Percentiles rank a stretch among this genome's conserved stretches.
phyloP scores from a whole-genome alignment of 2,329 filamentous ascomycete species.

The Pochonia chlamydosporia region DNA sequence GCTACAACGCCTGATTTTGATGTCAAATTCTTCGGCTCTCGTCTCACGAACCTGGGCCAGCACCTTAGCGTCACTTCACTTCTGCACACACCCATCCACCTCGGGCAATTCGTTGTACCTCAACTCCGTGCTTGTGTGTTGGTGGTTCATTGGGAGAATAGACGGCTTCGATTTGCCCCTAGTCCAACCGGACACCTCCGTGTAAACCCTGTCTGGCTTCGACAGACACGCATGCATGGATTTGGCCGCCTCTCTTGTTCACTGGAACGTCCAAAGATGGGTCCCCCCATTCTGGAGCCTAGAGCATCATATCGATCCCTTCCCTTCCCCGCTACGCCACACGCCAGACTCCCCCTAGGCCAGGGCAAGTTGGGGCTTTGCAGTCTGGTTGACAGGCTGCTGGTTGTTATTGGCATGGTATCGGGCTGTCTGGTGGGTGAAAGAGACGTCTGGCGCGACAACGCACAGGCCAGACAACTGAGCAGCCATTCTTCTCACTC shows the following conservation, averaged over 20 bases:
- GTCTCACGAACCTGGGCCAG: constrained; percentile 9
- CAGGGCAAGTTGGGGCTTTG: too few species aligned
- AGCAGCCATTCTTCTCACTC: neutral
- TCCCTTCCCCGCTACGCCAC: constrained; percentile 22
- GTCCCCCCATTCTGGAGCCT: constrained; percentile 6
- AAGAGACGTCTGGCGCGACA: neutral
- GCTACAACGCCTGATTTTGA: neutral
- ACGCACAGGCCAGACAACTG: neutral
- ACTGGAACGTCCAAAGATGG: constrained; percentile 4
- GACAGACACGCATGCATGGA: neutral
- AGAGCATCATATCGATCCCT: constrained; percentile 22
- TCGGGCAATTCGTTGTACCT: neutral
- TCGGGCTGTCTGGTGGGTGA: neutral
- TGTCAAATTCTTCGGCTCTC: constrained; percentile 6
- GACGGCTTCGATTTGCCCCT: too few species aligned
- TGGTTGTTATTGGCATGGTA: constrained; percentile 2
- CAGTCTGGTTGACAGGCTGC: constrained; percentile 13
- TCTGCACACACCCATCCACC: constrained; percentile 8
- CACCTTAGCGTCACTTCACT: neutral
- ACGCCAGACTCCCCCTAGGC: too few species aligned
- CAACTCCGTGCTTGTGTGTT: neutral
- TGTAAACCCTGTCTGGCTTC: neutral
- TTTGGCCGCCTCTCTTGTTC: neutral
- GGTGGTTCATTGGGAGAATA: neutral
- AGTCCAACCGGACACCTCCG: constrained; percentile 8